A percentile compares a stretch with the other conserved stretches of the same genome.
phyloP scores from a whole-genome alignment of 805 yeast species.

The Saccharomycopsis selenospora region DNA sequence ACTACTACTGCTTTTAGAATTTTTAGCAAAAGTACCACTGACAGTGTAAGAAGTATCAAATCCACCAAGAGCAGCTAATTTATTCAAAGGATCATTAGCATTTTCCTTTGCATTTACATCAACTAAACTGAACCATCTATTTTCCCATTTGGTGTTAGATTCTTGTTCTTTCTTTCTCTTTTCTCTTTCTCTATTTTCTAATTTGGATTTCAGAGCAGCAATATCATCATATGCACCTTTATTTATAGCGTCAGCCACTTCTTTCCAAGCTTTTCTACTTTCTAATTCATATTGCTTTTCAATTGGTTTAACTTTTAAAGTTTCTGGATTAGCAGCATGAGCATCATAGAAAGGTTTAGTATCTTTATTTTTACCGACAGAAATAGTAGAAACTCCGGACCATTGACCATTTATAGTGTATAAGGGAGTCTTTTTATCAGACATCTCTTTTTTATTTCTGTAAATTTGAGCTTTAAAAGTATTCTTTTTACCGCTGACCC shows the following conservation, averaged over 20 bases:
- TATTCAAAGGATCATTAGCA: conserved; percentile 28
- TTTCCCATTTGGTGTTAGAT: conserved; percentile 60
- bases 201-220: conserved; percentile 61
- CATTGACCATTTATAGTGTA: conserved; percentile 88
- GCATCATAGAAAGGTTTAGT: conserved; percentile 62
- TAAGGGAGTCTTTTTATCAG: conserved; percentile 54
- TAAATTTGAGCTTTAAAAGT: conserved; percentile 79
- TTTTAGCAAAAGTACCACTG: conserved; percentile 45
- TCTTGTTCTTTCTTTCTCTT: conserved; percentile 66
- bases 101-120: conserved; percentile 31
- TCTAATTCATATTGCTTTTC: conserved; percentile 77
- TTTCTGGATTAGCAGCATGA: conserved; percentile 40
- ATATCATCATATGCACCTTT: conserved; percentile 70
- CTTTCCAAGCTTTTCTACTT: conserved; percentile 81
- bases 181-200: conserved; percentile 83
- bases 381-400: conserved; percentile 72
- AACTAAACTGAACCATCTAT: conserved; percentile 68
- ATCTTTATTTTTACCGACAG: conserved; percentile 39
- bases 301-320: conserved; percentile 68
- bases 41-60: conserved; percentile 48
- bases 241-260: conserved; percentile 82
- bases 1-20: conserved; percentile 26
- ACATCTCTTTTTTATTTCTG: conserved; percentile 43
- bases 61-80: conserved; percentile 41
- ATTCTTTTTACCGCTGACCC: conserved; percentile 92